Evolutionary conservation across 2,329 filamentous ascomycete genomes (phyloP).

Genomic region (Leptographium flavum): DNA sequence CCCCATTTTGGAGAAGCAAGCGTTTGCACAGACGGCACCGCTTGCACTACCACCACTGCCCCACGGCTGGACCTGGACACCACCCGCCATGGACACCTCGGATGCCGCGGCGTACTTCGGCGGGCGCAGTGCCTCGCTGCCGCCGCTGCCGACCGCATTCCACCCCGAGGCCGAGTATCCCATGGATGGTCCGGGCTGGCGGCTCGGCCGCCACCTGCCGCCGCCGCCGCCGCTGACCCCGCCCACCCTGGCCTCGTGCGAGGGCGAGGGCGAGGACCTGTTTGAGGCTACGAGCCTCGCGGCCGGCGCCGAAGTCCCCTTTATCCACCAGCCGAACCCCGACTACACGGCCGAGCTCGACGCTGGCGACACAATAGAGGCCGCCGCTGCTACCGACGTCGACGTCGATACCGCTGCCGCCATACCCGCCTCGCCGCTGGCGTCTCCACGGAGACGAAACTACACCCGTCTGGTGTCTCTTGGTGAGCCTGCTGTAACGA

Average conservation of each 20-base stretch:
- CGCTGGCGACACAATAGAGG: constrained; percentile 12
- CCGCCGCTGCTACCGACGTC: constrained; percentile 13
- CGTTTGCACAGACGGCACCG: too few species aligned
- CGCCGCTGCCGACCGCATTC: neutral
- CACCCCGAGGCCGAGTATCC: neutral
- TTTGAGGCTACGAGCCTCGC: constrained; percentile 22
- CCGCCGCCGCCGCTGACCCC: constrained; percentile 35
- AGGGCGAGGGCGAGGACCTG: constrained; percentile 26
- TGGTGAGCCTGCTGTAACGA: constrained; percentile 4
- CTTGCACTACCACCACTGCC: neutral
- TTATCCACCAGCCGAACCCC: constrained; percentile 35
- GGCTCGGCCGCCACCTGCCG: constrained; percentile 16
- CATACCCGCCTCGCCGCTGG: neutral
- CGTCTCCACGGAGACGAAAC: constrained; percentile 23
- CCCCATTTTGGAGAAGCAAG: too few species aligned
- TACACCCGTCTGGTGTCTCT: constrained; percentile 26
- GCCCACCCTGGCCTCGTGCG: constrained; percentile 27
- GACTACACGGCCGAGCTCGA: constrained; percentile 22
- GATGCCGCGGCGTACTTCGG: too few species aligned
- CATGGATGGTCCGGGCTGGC: neutral
- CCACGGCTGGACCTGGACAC: neutral
- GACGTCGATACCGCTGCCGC: constrained; percentile 15
- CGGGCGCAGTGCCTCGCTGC: neutral
- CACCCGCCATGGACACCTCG: neutral
- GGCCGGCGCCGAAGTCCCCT: constrained; percentile 12